phyloP scores from a whole-genome alignment of 169 alveolate genomes.

The Eimeria mitis region DNA sequence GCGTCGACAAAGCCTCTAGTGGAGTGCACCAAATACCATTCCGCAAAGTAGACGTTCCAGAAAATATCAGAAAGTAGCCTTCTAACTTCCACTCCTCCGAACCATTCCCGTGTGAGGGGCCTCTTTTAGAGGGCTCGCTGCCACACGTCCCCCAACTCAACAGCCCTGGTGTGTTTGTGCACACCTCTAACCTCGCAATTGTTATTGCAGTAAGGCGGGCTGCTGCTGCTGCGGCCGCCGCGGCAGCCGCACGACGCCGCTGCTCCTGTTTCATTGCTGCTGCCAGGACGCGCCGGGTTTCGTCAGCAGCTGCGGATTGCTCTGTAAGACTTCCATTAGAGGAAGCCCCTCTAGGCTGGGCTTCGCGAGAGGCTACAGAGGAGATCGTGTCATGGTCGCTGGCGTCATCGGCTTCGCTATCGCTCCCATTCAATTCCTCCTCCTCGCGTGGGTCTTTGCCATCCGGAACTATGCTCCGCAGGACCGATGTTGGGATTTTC shows the following conservation, averaged over 20 bases:
- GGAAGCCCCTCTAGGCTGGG: background rate
- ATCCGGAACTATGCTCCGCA: slow-evolving; percentile 16
- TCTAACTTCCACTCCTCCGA: background rate
- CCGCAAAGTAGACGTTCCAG: slow-evolving; percentile 37
- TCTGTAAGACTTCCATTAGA: slow-evolving; percentile 30
- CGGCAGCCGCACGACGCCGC: slow-evolving; percentile 57
- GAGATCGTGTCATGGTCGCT: slow-evolving; percentile 8
- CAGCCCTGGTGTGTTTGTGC: background rate
- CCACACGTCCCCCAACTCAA: background rate
- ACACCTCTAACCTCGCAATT: background rate
- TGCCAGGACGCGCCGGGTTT: slow-evolving; percentile 54
- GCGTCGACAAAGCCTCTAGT: background rate
- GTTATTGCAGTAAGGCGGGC: slow-evolving; percentile 64
- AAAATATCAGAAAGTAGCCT: slow-evolving; percentile 5
- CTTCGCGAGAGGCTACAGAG: background rate
- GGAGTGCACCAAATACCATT: slow-evolving; percentile 65
- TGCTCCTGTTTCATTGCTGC: slow-evolving; percentile 60
- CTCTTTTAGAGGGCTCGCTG: background rate
- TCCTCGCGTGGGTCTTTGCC: background rate
- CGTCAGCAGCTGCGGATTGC: slow-evolving; percentile 19
- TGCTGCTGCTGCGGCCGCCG: slow-evolving; percentile 45
- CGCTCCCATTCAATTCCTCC: slow-evolving; percentile 52
- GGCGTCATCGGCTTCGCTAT: slow-evolving; percentile 32
- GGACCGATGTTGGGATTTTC: slow-evolving; percentile 12
- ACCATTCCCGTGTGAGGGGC: background rate